These are phyloP conservation scores for Fusarium subglutinans DNA, from an alignment of 2,329 filamentous ascomycete species.

Conservation along the genomic window DNA sequence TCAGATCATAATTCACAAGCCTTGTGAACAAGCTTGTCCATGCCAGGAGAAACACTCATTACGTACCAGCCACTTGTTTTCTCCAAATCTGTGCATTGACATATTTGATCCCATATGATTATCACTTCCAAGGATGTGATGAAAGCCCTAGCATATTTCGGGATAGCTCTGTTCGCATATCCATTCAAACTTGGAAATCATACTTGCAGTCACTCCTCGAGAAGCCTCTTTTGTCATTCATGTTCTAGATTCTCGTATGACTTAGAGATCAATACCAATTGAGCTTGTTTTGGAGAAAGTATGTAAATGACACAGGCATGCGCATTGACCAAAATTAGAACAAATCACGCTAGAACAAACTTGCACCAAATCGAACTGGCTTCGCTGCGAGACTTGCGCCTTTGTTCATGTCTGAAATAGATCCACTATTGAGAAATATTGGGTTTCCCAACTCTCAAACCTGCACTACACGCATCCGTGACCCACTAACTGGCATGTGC, in stretches of 20 bases:
- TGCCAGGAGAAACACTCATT: background rate
- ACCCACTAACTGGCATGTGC: constrained; percentile 29
- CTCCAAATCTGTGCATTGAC: background rate
- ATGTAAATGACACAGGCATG: background rate
- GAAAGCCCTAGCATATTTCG: background rate
- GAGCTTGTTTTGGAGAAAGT: background rate
- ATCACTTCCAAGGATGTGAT: background rate
- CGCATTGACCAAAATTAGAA: constrained; percentile 13
- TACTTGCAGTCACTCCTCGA: background rate
- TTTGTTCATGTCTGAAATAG: background rate
- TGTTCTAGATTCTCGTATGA: constrained; percentile 9
- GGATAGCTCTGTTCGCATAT: background rate
- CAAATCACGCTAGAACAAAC: background rate
- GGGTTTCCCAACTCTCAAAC: constrained; percentile 26
- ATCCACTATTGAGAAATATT: constrained; percentile 21
- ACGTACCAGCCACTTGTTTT: background rate
- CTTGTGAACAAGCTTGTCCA: background rate
- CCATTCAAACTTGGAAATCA: background rate
- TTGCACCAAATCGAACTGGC: constrained; percentile 4
- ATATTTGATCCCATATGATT: background rate
- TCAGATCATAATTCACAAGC: constrained; percentile 26
- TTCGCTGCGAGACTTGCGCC: background rate
- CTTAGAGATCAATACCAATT: background rate
- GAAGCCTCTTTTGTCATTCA: constrained; percentile 8
- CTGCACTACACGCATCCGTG: background rate